Evolutionary conservation across 2,329 filamentous ascomycete genomes (phyloP).

Genomic region (Paradendryphiella salina): DNA sequence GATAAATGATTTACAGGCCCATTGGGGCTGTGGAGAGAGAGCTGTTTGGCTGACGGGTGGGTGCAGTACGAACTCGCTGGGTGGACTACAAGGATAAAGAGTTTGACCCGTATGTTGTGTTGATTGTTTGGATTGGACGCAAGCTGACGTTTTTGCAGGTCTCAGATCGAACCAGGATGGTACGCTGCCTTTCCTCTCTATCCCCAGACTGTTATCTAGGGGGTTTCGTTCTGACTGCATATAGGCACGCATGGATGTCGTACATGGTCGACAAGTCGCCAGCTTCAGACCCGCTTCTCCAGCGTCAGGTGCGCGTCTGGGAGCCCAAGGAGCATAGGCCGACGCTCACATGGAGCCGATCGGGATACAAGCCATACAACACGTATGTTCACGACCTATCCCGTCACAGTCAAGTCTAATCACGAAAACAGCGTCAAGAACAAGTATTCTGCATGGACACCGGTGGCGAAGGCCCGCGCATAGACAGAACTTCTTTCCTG

Average conservation of each 20-base stretch:
- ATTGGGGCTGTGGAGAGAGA: no score
- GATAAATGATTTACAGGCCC: background rate
- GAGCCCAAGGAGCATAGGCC: conserved; percentile 73
- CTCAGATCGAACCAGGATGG: conserved; percentile 92
- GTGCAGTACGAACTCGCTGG: conserved; percentile 88
- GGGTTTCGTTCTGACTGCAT: conserved; percentile 4
- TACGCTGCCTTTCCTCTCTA: conserved; percentile 35
- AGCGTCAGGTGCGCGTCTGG: conserved; percentile 70
- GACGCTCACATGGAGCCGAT: conserved; percentile 74
- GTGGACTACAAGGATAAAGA: conserved; percentile 93
- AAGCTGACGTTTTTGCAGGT: conserved; percentile 55
- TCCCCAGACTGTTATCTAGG: background rate
- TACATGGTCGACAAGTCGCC: conserved; percentile 90
- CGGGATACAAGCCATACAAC: conserved; percentile 89
- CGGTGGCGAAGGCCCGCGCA: conserved; percentile 49
- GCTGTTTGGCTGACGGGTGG: conserved; percentile 7
- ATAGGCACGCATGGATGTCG: conserved; percentile 91
- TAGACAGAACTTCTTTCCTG: conserved; percentile 28
- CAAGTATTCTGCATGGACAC: conserved; percentile 55
- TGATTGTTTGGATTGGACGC: background rate
- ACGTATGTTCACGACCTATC: conserved; percentile 68
- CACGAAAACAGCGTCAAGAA: conserved; percentile 49
- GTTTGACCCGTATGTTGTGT: conserved; percentile 67
- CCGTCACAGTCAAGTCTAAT: conserved; percentile 10
- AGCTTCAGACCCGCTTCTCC: conserved; percentile 71